Conservation (phyloP, 225 moss, liverwort and hornwort species). For the Sphagnum contortum region DNA sequence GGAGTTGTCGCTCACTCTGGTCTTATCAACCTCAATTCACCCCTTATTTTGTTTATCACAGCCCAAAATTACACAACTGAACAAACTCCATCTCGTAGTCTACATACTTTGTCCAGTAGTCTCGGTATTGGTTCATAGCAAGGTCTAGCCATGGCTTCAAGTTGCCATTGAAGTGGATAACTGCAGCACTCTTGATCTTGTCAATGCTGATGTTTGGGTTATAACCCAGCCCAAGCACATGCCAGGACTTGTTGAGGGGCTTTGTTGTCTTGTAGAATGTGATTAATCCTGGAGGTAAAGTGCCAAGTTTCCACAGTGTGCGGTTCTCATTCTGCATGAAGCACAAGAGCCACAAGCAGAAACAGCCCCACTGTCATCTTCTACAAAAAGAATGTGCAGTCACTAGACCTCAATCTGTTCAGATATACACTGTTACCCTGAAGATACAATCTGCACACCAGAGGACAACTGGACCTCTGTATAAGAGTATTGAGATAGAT, state of each 20-base stretch:
- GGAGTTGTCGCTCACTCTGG: too few species aligned
- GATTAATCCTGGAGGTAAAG: constrained; percentile 55
- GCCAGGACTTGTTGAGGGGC: constrained; percentile 44
- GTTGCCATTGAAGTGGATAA: constrained; percentile 59
- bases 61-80: constrained; percentile 42
- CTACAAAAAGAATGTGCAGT: too few species aligned
- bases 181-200: constrained; percentile 39
- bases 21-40: too few species aligned
- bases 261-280: constrained; percentile 54
- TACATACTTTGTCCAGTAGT: constrained; percentile 53
- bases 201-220: constrained; percentile 40
- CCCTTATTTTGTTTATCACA: neutral
- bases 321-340: constrained; percentile 46
- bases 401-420: too few species aligned
- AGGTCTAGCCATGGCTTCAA: constrained; percentile 69
- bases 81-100: constrained; percentile 32
- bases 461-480: neutral
- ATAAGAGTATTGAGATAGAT: too few species aligned
- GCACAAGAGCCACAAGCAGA: neutral
- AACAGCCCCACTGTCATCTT: neutral
- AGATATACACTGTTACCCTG: neutral
- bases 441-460: neutral
- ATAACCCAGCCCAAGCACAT: constrained; percentile 54
- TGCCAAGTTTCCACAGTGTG: constrained; percentile 56
- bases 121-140: constrained; percentile 52